Base-by-base conservation (phyloP, 2,329 filamentous ascomycete species). In the Grosmannia clavigera region DNA sequence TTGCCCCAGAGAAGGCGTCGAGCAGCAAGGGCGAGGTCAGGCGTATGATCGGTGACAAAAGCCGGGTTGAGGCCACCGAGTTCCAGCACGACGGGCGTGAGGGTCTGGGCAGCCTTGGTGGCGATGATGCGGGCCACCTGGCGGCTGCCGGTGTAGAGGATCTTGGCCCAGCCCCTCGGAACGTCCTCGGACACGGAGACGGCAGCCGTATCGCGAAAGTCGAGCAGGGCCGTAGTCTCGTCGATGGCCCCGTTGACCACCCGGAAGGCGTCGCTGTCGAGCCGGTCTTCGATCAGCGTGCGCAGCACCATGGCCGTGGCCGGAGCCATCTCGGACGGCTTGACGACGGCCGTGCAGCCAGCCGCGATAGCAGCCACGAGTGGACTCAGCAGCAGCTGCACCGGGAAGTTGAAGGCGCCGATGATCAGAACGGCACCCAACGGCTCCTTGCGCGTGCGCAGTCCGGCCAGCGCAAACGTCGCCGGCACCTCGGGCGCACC, bases 331-430 rank as follows among this genome's bases (percentile, higher is more conserved):
- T 99, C 94, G 25, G 89, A 94, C 5, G 94, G 92, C 80, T 99
- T 99, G 67, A 97, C 71, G 25, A 96, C 77, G 55, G 86, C 90
- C 6, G 92, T 92, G 73, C 94, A 96, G 58, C 94, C 94, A 10
- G 90, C 92, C 52, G 89, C 85, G 67, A 99, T 96, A 68, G 92
- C 94, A 61, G 92, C 94, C 64, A 96, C 82, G 62, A 95, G 73
- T 2, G 92, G 91, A 1, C 83, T 81, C 50, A 97, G 71, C 46
- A 85, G 84, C 52, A 97, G 80, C 73, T 92, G 86, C 71, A 96
- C 77, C 58, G 94, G 94, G 72, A 92, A 96, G 78, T 99, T 99
- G 82, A 90, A 97, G 52, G 94, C 85, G 61, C 91, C 90, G 69
- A 97, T 95, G 68, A 96, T 83, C 66, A 97, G 78, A 12, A 90